Percentiles rank a stretch among this genome's conserved stretches.
Evolutionary conservation across 176 grass and related monocot species (phyloP).

Genomic region (Hsuehochloa calcarea): DNA sequence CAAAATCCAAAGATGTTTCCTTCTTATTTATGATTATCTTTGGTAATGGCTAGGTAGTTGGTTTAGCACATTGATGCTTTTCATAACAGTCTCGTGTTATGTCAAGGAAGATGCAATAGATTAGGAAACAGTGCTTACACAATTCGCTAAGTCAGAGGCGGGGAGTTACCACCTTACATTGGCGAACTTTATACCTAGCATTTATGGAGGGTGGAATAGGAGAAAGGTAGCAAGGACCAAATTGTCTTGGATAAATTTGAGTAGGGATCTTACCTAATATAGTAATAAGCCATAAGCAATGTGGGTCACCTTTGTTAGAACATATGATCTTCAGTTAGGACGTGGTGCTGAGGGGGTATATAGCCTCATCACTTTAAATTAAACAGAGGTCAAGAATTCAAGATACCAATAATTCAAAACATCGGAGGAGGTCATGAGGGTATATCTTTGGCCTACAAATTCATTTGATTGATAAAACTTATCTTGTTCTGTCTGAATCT

Average conservation of each 20-base stretch:
- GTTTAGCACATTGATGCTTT: not conserved
- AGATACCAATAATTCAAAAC: conserved; percentile 13
- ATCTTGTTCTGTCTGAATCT: not conserved
- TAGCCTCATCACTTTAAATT: not conserved
- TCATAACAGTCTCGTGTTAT: not conserved
- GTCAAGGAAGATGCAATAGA: not conserved
- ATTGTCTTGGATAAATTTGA: not conserved
- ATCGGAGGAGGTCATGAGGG: not conserved
- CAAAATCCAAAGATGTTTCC: not conserved
- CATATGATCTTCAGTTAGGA: not conserved
- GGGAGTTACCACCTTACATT: not conserved
- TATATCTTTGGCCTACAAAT: not conserved
- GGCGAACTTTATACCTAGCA: not conserved
- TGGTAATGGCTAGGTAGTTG: not conserved
- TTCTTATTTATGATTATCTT: not conserved
- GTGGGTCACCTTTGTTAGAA: not conserved
- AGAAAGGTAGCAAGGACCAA: not conserved
- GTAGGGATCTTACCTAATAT: not conserved
- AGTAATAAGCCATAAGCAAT: not conserved
- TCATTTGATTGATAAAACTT: not conserved
- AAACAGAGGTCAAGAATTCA: not conserved
- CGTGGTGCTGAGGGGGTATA: not conserved
- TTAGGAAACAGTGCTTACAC: not conserved
- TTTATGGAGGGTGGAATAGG: not conserved
- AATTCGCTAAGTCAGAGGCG: not conserved